Percentiles rank a stretch among this genome's conserved stretches.
phyloP scores from a whole-genome alignment of 495 filamentous ascomycete species.

The Mytilinidion resinicola region DNA sequence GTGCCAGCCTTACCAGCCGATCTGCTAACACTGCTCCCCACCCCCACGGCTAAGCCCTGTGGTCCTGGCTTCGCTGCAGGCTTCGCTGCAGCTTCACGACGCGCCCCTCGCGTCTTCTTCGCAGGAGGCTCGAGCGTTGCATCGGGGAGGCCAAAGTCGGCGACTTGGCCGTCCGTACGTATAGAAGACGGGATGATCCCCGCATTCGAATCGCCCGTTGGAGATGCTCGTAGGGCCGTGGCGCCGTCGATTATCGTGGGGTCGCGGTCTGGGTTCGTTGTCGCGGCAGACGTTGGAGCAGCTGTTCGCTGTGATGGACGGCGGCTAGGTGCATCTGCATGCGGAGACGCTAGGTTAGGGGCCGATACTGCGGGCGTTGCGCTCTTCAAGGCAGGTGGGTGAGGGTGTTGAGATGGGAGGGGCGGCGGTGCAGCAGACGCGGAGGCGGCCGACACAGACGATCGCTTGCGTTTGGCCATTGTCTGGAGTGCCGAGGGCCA shows the following conservation, averaged over 20 bases:
- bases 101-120: neutral
- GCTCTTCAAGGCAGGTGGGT: neutral
- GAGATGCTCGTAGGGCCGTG: slow-evolving; percentile 17
- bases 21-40: neutral
- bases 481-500: neutral
- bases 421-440: neutral
- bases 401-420: neutral
- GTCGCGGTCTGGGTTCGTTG: slow-evolving; percentile 16
- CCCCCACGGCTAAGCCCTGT: neutral
- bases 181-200: neutral
- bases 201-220: slow-evolving; percentile 13
- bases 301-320: slow-evolving; percentile 7
- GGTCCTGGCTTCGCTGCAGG: neutral
- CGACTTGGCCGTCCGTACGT: neutral
- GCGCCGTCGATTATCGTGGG: slow-evolving; percentile 20
- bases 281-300: neutral
- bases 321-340: slow-evolving; percentile 11
- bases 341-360: slow-evolving; percentile 8
- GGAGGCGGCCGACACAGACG: slow-evolving; percentile 10
- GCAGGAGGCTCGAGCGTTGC: neutral
- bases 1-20: neutral
- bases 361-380: slow-evolving; percentile 11
- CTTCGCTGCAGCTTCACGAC: neutral
- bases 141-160: neutral
- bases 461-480: slow-evolving; percentile 29